Conservation (phyloP, 2,329 filamentous ascomycete genomes). For the Ramularia endophylla region DNA sequence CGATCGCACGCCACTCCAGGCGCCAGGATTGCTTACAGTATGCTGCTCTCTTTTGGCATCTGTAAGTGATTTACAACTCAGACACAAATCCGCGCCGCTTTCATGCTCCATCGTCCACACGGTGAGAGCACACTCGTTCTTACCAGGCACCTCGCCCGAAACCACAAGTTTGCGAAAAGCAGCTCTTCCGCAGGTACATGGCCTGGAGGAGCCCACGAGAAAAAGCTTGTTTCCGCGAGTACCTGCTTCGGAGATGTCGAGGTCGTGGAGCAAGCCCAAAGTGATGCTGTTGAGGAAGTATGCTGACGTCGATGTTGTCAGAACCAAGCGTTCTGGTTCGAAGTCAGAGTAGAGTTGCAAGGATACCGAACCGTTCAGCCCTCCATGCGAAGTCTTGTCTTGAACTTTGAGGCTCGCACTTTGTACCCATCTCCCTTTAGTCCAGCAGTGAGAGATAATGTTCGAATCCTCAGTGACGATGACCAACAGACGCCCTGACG, state of each 20-base stretch:
- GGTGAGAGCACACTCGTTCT: conserved; percentile 14
- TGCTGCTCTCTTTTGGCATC: conserved; percentile 9
- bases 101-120: conserved; percentile 22
- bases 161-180: conserved; percentile 59
- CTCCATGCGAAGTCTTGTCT: conserved; percentile 6
- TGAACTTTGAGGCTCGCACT: conserved; percentile 6
- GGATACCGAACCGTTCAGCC: conserved; percentile 15
- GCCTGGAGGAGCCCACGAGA: conserved; percentile 29
- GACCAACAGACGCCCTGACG: conserved; percentile 14
- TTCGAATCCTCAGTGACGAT: conserved; percentile 22
- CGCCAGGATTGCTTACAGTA: conserved; percentile 11
- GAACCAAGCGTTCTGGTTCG: conserved; percentile 20
- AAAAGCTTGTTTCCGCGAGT: conserved; percentile 10
- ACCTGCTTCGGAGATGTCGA: conserved; percentile 11
- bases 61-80: conserved; percentile 13
- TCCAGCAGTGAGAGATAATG: conserved; percentile 16
- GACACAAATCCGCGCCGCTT: conserved; percentile 27
- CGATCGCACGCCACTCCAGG: conserved; percentile 12
- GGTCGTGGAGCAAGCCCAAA: conserved; percentile 11
- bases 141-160: conserved; percentile 42
- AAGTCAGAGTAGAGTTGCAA: conserved; percentile 19
- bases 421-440: conserved; percentile 11
- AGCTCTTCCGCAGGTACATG: conserved; percentile 48
- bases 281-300: conserved; percentile 20
- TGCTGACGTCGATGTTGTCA: conserved; percentile 10